phyloP scores from a whole-genome alignment of 345 rosid species.

The Adansonia digitata region DNA sequence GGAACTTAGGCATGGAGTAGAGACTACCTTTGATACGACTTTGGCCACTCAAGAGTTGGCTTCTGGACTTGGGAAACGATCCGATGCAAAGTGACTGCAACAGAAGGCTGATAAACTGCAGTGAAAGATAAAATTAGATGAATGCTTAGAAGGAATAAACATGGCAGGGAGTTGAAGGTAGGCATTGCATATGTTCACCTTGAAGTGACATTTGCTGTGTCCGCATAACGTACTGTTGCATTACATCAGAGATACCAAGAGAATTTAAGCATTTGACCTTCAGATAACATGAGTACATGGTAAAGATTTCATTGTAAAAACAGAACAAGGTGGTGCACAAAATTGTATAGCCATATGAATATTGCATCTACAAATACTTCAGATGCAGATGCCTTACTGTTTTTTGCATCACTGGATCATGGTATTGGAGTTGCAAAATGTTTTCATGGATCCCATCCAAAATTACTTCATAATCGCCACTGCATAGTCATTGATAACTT shows the following conservation, averaged over 20 bases:
- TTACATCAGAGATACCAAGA: conserved; percentile 72
- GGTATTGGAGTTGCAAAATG: conserved; percentile 77
- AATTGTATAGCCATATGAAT: conserved; percentile 11
- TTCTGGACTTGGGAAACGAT: conserved; percentile 74
- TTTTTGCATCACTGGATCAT: conserved; percentile 92
- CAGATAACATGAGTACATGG: conserved; percentile 15
- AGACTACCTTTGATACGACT: conserved; percentile 69
- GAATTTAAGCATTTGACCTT: conserved; percentile 73
- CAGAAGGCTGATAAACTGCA: conserved; percentile 69
- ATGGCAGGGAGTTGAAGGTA: background rate
- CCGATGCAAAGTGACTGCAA: conserved; percentile 59
- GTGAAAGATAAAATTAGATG: conserved; percentile 4
- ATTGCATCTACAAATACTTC: conserved; percentile 11
- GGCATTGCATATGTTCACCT: conserved; percentile 38
- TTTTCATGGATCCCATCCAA: conserved; percentile 89
- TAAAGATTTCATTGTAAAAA: conserved; percentile 20
- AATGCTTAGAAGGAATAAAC: background rate
- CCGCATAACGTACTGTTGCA: conserved; percentile 59
- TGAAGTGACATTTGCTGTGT: conserved; percentile 67
- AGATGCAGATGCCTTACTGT: conserved; percentile 50
- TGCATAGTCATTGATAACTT: conserved; percentile 39
- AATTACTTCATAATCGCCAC: conserved; percentile 86
- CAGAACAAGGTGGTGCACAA: conserved; percentile 15
- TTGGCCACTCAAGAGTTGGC: conserved; percentile 91
- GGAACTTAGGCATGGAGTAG: conserved; percentile 14